Base-by-base conservation (phyloP, 2,329 filamentous ascomycete genomes). In the Cladosporium sp. region DNA sequence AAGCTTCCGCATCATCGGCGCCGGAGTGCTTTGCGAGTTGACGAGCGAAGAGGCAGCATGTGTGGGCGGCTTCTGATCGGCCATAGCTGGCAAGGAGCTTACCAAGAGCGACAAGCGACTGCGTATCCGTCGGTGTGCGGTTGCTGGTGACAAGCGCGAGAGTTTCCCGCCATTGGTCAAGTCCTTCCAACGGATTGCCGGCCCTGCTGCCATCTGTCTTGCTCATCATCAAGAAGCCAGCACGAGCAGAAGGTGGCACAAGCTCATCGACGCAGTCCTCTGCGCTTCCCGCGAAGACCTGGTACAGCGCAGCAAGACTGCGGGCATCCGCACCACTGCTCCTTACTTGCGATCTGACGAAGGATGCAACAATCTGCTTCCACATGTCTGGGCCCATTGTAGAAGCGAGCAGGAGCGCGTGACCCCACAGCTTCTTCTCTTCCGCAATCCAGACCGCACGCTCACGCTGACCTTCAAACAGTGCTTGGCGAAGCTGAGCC, bases 261-360 rank as follows among this genome's bases (percentile, higher is more conserved):
- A 98, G 83, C 69, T 97, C 91, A 67, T 98, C 93, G 13, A 97
- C 85, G 59, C 90, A 95, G 61, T 98, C 93, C 59, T 96, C 91
- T 54, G 86, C 83, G 65, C 96, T 98, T 0, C 93, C 92, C 19
- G 91, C 93, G 56, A 98, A 85, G 1, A 97, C 84, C 65, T 95
- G 89, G 68, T 98, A 98, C 3, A 98, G 73, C 0, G 92, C 89
- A 31, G 92, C 91, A 43, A 98, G 77, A 2, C 92, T 88, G 68
- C 96, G 87, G 49, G 90, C 90, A 61, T 86, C 88, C 50, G 58
- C 58, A 85, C 83, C 2, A 84, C 3, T 85, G 75, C 49, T 85
- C 85, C 93, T 95, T 52, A 98, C 89, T 68, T 98, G 93, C 63
- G 95, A 91, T 60, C 90, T 86, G 14, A 98, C 86, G 64, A 98